A percentile compares a stretch with the other conserved stretches of the same genome.
phyloP scores from a whole-genome alignment of 1,284 basidiomycete species.

The Fomitopsis schrenkii region DNA sequence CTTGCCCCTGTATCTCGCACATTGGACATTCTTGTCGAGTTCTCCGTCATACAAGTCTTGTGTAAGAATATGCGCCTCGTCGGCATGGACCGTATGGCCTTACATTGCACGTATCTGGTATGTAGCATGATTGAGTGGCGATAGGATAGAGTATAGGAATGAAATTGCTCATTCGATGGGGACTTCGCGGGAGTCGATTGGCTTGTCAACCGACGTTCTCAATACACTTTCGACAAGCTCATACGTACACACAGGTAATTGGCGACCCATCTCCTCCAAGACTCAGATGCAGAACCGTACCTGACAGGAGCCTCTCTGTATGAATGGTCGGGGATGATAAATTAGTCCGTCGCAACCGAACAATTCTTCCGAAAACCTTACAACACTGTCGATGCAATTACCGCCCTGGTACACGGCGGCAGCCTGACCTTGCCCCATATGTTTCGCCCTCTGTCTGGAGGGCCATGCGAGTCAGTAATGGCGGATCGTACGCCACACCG shows the following conservation, averaged over 20 bases:
- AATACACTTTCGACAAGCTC: not conserved
- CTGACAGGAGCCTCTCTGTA: not conserved
- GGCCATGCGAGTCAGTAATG: no score
- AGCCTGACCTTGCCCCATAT: no score
- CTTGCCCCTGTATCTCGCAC: not conserved
- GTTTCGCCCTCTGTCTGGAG: no score
- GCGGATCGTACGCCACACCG: not conserved
- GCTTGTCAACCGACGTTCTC: not conserved
- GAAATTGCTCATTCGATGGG: not conserved
- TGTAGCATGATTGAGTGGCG: not conserved
- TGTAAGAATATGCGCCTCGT: not conserved
- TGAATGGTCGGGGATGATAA: not conserved
- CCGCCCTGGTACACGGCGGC: no score
- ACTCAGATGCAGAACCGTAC: not conserved
- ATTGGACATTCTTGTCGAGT: not conserved
- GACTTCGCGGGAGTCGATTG: not conserved
- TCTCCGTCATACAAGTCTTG: not conserved
- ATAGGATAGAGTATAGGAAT: not conserved
- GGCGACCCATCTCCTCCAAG: not conserved
- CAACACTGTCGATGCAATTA: no score
- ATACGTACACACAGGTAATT: not conserved
- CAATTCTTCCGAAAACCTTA: not conserved
- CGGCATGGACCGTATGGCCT: not conserved
- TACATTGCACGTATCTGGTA: not conserved
- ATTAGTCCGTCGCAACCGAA: not conserved